Base-by-base conservation (phyloP, 768 basidiomycete species). In the Chalciporus pseudorubinellus region DNA sequence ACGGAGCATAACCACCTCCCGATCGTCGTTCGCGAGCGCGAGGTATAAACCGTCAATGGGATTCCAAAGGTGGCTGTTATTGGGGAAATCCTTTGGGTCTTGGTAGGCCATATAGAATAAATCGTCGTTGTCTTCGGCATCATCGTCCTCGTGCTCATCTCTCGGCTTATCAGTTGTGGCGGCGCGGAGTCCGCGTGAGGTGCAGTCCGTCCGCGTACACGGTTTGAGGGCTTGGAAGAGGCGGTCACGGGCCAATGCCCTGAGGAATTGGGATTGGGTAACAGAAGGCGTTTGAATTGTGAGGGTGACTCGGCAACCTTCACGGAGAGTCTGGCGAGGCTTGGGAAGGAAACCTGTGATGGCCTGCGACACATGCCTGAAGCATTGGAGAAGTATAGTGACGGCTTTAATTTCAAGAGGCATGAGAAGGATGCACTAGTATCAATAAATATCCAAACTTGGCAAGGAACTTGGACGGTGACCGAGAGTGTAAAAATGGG, bases 21-120 rank as follows among this genome's bases (percentile, higher is more conserved):
- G 24, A 19, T 57, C 55, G 20, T 52, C 18, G 44, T 65, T 55
- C 4, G 44, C 52, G 18, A 59, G n/a, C 6, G 63, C 61, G 34
- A 68, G 54, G 39, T 51, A 68, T 13, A 63, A 16, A 4, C 53
- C 51, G 0, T 34, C 22, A 10, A 52, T 18, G 28, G 65, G 20
- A 24, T 56, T 46, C 9, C 53, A 41, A 3, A 66, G 41, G 46
- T 56, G 59, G 24, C 22, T 44, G 2, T 41, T 12, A 12, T 31
- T 13, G 49, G 33, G 9, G 29, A 39, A 5, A 43, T 24, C 12
- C 39, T 50, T 10, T 33, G 18, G 10, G 45, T 39, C 10, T 31
- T 31, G 10, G 29, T 11, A 31, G 36, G 29, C 22, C 22, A 6
- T 31, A 11, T 31, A 31, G 29, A 31, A 31, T 31, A 31, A 3